Base-by-base conservation (phyloP, 768 basidiomycete species). In the Suillus paluster region DNA sequence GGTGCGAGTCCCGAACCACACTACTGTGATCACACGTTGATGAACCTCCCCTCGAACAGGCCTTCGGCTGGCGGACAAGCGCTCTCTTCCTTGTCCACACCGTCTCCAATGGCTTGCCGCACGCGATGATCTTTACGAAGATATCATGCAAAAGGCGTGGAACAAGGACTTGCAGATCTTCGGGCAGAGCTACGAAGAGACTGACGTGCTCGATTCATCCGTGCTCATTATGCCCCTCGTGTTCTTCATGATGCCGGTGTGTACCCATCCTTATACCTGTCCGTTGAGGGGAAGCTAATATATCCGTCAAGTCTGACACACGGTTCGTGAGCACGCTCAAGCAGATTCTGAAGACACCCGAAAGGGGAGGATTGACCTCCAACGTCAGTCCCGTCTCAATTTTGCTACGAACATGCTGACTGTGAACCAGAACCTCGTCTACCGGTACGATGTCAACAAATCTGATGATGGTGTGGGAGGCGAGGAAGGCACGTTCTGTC, bases 381-480 rank as follows among this genome's bases (percentile, higher is more conserved):
- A 97, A 97, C 72, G 90, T 89, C 21, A 57, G 60, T 57, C 27
- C 11, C 23, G 41, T 27, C 11, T 60, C 12, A 1, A 30, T 33
- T 17, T 64, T 14, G 15, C 23, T 36, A 48, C 4, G 11, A n/a
- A 25, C 17, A 53, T 45, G 17, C 56, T 64, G 44, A 65, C 63
- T 19, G 5, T 57, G 8, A 17, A 23, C n/a, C 65, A 94, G 91
- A 89, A 88, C 67, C 83, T 94, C 11, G 91, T 94, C 7, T 97
- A 91, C 71, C 88, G 96, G 9, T 98, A 98, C 74, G 94, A 99
- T 71, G 89, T 91, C 14, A 77, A 74, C 27, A 91, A 91, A 72
- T 88, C 92, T 0, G 89, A 92, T 61, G 97, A 98, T 68, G 97
- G 97, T 8, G 94, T 98, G 14, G 96, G 97, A 2, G 95, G 96